These are phyloP conservation scores for Fusarium albosuccineum DNA, from an alignment of 2,329 filamentous ascomycete genomes.

Conservation along the genomic window DNA sequence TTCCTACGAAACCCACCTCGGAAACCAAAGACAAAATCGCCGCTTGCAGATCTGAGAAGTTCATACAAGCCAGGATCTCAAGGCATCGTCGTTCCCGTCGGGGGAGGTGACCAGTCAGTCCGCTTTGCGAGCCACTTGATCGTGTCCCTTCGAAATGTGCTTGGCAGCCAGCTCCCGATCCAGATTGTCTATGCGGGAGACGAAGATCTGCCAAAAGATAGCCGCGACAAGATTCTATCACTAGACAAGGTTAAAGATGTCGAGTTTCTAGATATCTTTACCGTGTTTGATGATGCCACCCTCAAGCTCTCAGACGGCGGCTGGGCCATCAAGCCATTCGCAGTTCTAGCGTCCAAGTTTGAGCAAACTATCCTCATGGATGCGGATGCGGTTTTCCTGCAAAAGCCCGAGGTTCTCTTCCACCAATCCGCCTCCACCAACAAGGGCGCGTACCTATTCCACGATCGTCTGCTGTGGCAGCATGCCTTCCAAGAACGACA, in stretches of 20 bases:
- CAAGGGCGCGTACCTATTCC: conserved; percentile 55
- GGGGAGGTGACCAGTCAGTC: conserved; percentile 40
- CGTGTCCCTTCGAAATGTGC: conserved; percentile 45
- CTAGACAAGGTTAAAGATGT: conserved; percentile 32
- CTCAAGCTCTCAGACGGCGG: conserved; percentile 46
- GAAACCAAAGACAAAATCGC: conserved; percentile 17
- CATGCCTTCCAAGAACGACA: conserved; percentile 48
- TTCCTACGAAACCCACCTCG: conserved; percentile 35
- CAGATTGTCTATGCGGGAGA: conserved; percentile 54
- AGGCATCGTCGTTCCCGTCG: conserved; percentile 52
- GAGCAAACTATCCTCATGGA: conserved; percentile 55
- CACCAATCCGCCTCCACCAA: conserved; percentile 45
- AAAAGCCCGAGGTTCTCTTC: conserved; percentile 51
- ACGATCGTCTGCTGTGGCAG: conserved; percentile 55
- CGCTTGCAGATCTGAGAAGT: conserved; percentile 44
- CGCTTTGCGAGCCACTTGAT: conserved; percentile 52
- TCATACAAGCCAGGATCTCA: conserved; percentile 21
- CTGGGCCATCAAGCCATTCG: conserved; percentile 58
- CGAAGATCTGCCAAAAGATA: conserved; percentile 42
- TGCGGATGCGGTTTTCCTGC: conserved; percentile 55
- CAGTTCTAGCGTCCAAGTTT: conserved; percentile 51
- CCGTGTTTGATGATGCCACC: conserved; percentile 49
- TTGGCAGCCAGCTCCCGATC: conserved; percentile 49
- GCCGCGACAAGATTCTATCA: conserved; percentile 37
- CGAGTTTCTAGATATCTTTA: conserved; percentile 50